Percentiles rank a stretch among this genome's conserved stretches.
These are phyloP conservation scores for Aplosporella prunicola DNA, from an alignment of 2,329 filamentous ascomycete species.

Conservation along the genomic window DNA sequence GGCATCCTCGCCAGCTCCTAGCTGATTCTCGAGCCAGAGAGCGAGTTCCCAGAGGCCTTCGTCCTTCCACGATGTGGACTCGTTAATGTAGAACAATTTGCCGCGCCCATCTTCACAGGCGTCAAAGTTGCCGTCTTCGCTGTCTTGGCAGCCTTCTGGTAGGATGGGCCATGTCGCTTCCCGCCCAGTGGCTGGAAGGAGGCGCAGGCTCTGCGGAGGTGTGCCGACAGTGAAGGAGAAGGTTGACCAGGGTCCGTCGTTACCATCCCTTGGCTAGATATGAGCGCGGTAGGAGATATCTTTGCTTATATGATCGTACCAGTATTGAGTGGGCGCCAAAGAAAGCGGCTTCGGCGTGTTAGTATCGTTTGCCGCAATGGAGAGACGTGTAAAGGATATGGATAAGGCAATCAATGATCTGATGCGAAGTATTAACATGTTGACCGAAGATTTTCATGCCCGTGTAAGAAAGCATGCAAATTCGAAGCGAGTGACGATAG, in stretches of 20 bases:
- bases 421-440: too few species aligned
- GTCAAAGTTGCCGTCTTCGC: constrained; percentile 14
- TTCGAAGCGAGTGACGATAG: too few species aligned
- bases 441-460: too few species aligned
- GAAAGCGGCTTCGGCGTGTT: constrained; percentile 13
- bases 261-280: constrained; percentile 18
- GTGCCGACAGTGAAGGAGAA: constrained; percentile 23
- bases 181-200: constrained; percentile 23
- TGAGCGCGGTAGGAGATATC: neutral
- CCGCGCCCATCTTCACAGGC: constrained; percentile 24
- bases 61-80: constrained; percentile 24
- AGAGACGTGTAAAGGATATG: constrained; percentile 1
- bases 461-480: too few species aligned
- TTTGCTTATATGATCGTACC: constrained; percentile 11
- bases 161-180: constrained; percentile 27
- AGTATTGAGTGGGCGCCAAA: constrained; percentile 19
- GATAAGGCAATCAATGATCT: too few species aligned
- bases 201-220: constrained; percentile 20
- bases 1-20: constrained; percentile 21
- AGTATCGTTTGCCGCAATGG: neutral
- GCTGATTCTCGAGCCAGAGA: constrained; percentile 16
- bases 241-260: constrained; percentile 24
- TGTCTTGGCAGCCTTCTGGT: constrained; percentile 23
- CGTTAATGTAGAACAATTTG: constrained; percentile 21
- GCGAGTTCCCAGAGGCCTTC: constrained; percentile 25